Conservation (phyloP, 2,329 filamentous ascomycete species). For the Penicillium frequentans region DNA sequence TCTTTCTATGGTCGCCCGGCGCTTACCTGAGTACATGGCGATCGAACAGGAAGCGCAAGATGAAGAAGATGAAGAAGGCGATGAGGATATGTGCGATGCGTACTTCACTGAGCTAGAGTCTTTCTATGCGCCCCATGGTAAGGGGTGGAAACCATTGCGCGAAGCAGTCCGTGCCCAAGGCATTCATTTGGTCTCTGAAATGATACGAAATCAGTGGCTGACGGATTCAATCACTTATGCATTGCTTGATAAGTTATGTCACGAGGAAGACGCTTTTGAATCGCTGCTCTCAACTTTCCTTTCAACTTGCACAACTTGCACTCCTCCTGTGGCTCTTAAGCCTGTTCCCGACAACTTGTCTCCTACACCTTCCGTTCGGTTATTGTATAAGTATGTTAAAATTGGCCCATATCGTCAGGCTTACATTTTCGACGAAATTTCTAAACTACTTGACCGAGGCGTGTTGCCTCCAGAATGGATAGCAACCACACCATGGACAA, state of each 20-base stretch:
- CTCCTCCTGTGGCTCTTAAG: constrained; percentile 30
- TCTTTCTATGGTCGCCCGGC: constrained; percentile 36
- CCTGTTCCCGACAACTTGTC: constrained; percentile 13
- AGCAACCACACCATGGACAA: constrained; percentile 39
- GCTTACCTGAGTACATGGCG: constrained; percentile 40
- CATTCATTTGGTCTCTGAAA: constrained; percentile 37
- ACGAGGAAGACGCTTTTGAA: constrained; percentile 39
- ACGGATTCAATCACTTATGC: constrained; percentile 31
- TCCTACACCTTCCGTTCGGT: constrained; percentile 29
- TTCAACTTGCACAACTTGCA: constrained; percentile 26
- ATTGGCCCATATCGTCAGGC: constrained; percentile 18
- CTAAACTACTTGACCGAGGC: constrained; percentile 34
- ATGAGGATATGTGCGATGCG: constrained; percentile 41
- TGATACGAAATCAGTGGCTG: constrained; percentile 39
- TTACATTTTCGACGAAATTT: constrained; percentile 36
- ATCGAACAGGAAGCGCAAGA: constrained; percentile 38
- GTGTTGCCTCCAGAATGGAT: constrained; percentile 42
- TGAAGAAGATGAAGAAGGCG: constrained; percentile 31
- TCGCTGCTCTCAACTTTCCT: constrained; percentile 34
- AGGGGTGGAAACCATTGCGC: constrained; percentile 42
- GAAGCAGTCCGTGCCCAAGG: constrained; percentile 43
- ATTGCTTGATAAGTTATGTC: constrained; percentile 34
- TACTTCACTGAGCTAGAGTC: constrained; percentile 45
- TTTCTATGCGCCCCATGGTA: constrained; percentile 35
- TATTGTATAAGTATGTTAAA: constrained; percentile 32